Evolutionary conservation across 345 rosid species (phyloP), one percentile per base, ranked within the genome.

Genomic region (Viola odorata): DNA sequence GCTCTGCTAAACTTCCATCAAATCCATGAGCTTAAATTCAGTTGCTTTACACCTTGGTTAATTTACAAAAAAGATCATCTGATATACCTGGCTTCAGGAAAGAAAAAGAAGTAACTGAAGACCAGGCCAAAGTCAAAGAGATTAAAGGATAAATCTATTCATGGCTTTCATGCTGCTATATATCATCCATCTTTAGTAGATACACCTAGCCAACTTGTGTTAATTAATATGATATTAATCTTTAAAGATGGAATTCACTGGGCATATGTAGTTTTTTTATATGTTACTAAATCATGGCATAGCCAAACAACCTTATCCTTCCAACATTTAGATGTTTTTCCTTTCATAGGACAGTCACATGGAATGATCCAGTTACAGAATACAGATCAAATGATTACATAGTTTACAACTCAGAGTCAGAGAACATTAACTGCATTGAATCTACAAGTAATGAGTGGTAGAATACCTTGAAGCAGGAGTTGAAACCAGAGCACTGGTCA

Each of bases 1-100:
- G 71, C 82, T 94, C 99, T 81, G 87, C 84, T 83, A 94, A 88
- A 84, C 99, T 90, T 88, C 87, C 95, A 94, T 80, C 85, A 94
- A 79, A 88, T 76, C 79, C 86, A 94, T 72, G 82, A 84, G 80
- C 81, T 75, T 76, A 84, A 85, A 71, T 80, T 68, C 89, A 92
- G 94, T 84, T 79, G 85, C 81, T 78, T 83, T 83, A 82, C 32
- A 70, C 77, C 84, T 82, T 74, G 77, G 79, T 84, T 78, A 84
- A 73, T 78, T 79, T 78, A 81, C 72, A 78, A 81, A 75, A 84
- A 83, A 84, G 81, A 76, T 72, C 84, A 83, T 80, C 84, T 78
- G 82, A 79, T 62, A 68, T 77, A 75, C 80, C 90, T 84, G 76
- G 82, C 87, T 82, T 82, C 81, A 74, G 82, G 82, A 78, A 81